Percentiles rank a stretch among this genome's conserved stretches.
phyloP scores from a whole-genome alignment of 306 rosid genomes.

The Argentina anserina region DNA sequence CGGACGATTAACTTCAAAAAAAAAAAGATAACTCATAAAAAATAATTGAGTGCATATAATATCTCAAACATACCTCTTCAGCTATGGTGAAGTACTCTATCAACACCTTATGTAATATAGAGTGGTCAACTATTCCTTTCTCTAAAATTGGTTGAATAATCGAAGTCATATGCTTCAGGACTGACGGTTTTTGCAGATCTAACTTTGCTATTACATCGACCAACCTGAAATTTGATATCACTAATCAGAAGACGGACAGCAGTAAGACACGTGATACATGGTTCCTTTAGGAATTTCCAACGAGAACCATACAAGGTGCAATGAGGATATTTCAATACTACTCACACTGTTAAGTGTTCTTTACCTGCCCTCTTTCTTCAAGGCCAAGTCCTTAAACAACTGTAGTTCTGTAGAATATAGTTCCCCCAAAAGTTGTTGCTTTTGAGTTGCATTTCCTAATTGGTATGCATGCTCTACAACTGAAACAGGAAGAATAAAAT shows the following conservation, averaged over 20 bases:
- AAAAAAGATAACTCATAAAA: neutral
- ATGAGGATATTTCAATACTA: neutral
- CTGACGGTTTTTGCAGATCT: constrained; percentile 70
- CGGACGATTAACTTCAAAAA: neutral
- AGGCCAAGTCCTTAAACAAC: constrained; percentile 72
- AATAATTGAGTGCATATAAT: neutral
- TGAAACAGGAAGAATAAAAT: constrained; percentile 24
- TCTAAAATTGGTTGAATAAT: constrained; percentile 91
- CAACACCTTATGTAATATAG: constrained; percentile 76
- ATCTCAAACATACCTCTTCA: constrained; percentile 54
- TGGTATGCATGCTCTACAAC: constrained; percentile 88
- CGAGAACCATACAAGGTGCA: neutral
- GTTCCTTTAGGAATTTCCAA: constrained; percentile 10
- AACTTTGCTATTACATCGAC: constrained; percentile 70
- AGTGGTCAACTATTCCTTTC: constrained; percentile 94
- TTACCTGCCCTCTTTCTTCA: constrained; percentile 84
- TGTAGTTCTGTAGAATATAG: constrained; percentile 75
- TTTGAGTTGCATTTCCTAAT: constrained; percentile 70
- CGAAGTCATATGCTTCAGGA: constrained; percentile 66
- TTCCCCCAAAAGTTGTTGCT: constrained; percentile 76
- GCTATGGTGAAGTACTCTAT: constrained; percentile 78
- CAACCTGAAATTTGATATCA: constrained; percentile 51
- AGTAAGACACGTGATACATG: too few species aligned
- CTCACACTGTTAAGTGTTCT: neutral
- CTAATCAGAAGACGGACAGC: constrained; percentile 18